These are phyloP conservation scores for Tricharina praecox DNA, from an alignment of 495 filamentous ascomycete species.

Conservation along the genomic window DNA sequence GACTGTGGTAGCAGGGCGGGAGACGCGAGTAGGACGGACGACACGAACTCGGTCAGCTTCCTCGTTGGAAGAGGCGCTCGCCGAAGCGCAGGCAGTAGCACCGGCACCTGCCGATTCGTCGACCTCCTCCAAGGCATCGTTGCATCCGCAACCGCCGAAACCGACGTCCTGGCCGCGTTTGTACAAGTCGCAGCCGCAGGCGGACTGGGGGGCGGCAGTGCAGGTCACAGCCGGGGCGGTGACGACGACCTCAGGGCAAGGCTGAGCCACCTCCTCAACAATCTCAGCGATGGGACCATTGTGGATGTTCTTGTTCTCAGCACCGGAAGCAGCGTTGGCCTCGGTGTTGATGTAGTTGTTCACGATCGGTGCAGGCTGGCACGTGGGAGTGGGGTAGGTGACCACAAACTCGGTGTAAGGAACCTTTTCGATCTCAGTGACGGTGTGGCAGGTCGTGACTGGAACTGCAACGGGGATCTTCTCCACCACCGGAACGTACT, in stretches of 20 bases:
- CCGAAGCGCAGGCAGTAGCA: no score
- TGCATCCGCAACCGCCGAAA: no score
- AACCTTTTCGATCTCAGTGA: constrained; percentile 11
- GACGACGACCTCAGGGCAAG: background rate
- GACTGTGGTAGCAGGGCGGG: no score
- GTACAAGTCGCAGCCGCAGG: no score
- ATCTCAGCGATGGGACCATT: background rate
- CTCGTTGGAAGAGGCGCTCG: no score
- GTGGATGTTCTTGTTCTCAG: background rate
- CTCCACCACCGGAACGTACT: constrained; percentile 8
- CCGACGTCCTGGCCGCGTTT: no score
- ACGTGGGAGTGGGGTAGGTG: background rate
- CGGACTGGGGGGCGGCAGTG: no score
- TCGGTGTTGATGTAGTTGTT: constrained; percentile 7
- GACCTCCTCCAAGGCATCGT: no score
- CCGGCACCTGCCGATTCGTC: no score
- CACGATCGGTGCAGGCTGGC: background rate
- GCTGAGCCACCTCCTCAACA: background rate
- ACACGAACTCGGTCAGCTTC: no score
- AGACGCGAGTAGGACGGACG: no score
- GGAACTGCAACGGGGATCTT: constrained; percentile 8
- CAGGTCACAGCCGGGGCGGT: background rate
- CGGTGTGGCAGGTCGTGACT: background rate
- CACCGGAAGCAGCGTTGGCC: background rate
- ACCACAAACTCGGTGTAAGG: constrained; percentile 4